These are phyloP conservation scores for Chondrus crispus DNA, from an alignment of 23 red algal species.

Conservation along the genomic window DNA sequence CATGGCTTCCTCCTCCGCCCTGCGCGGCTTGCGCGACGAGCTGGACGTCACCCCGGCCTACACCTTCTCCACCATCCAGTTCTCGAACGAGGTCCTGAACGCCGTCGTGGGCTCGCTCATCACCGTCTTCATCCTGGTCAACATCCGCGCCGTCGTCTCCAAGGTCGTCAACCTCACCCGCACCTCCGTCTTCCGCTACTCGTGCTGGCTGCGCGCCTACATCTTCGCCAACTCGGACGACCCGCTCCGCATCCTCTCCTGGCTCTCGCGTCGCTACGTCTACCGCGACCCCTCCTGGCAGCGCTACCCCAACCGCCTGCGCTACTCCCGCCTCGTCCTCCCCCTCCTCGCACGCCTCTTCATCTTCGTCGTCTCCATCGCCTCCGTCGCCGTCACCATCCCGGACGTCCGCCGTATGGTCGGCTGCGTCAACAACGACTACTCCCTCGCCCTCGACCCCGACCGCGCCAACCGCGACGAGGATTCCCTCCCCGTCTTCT, in stretches of 20 bases:
- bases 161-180: not conserved
- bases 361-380: not conserved
- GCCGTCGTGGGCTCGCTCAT: not conserved
- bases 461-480: not conserved
- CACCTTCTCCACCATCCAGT: conserved; percentile 23
- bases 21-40: no score
- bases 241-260: not conserved
- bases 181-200: not conserved
- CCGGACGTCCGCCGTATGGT: not conserved
- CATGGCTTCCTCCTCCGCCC: no score
- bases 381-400: not conserved
- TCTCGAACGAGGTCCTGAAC: not conserved
- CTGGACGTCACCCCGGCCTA: not conserved
- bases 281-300: not conserved
- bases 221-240: conserved; percentile 26
- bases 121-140: not conserved
- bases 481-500: no score
- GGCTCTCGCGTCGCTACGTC: not conserved
- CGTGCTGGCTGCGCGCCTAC: not conserved
- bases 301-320: not conserved
- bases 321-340: not conserved
- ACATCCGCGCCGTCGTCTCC: not conserved
- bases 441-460: not conserved
- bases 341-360: not conserved
- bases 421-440: not conserved